Conservation (phyloP, 441 rosid genomes). For the Adansonia rubrostipa region DNA sequence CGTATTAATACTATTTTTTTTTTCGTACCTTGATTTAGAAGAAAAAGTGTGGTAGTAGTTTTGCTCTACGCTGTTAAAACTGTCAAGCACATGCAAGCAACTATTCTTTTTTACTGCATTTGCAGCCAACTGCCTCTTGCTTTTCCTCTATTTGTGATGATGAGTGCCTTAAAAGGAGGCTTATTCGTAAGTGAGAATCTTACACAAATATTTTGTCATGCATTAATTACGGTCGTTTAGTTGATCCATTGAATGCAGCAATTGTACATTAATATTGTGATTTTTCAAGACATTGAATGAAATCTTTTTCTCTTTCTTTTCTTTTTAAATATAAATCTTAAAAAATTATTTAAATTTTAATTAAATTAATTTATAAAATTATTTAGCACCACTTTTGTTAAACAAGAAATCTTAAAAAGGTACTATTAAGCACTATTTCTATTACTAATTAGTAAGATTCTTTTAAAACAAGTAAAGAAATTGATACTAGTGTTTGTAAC, state of each 20-base stretch:
- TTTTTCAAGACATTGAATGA: background rate
- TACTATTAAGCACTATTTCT: too few relatives aligned
- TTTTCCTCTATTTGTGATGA: background rate
- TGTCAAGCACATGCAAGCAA: background rate
- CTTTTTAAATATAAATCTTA: too few relatives aligned
- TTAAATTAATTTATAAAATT: too few relatives aligned
- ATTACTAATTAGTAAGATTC: background rate
- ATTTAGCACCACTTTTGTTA: too few relatives aligned
- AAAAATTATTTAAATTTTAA: too few relatives aligned
- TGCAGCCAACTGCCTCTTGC: background rate
- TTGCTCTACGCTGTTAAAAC: conserved; percentile 1
- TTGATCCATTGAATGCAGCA: too few relatives aligned
- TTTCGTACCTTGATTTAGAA: background rate
- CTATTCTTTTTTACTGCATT: background rate
- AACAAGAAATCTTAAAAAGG: too few relatives aligned
- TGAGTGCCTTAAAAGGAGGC: background rate
- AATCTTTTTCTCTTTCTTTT: too few relatives aligned
- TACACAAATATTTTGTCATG: background rate
- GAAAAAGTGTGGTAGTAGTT: background rate
- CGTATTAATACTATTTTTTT: too few relatives aligned
- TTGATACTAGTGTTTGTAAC: background rate
- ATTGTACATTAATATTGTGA: too few relatives aligned
- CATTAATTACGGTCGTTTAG: background rate
- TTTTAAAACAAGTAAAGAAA: background rate
- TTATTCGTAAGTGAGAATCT: background rate